Evolutionary conservation across 163 green algal species (phyloP), one percentile per base, ranked within the genome.

Genomic region (Scenedesmus sp.): DNA sequence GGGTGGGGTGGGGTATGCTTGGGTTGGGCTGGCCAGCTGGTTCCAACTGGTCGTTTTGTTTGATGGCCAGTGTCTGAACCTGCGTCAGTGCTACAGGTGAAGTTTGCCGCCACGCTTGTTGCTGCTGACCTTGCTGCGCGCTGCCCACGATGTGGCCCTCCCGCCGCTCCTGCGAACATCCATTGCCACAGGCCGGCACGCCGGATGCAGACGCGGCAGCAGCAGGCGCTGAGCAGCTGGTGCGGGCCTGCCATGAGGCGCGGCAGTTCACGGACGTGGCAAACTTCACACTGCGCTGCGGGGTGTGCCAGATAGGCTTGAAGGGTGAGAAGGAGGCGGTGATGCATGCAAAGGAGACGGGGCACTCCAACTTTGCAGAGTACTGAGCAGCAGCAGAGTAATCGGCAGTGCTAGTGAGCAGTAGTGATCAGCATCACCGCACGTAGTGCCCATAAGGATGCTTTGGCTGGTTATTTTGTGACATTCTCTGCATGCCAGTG

Each of bases 261-360:
- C 93, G 95, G 15, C 93, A 96, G 88, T 99, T 99, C 94, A 99
- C 90, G 0, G 96, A 99, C 94, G 98, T 94, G 8, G 94, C 96
- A 23, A 98, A 97, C 92, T 99, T 99, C 94, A 98, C 97, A 10
- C 95, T 99, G 85, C 95, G 98, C 55, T 99, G 98, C 94, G 95
- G 94, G 0, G 94, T 98, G 5, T 99, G 98, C 93, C 94, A 98
- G 76, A 60, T 95, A 0, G 94, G 93, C 0, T 55, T 96, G 62
- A 96, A 96, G 85, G 98, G 98, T 0, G 96, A 99, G 94, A 98
- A 97, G 77, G 97, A 99, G 94, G 98, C 98, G 7, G 90, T 97
- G 86, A 95, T 96, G 92, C 98, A 99, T 93, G 97, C 97, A 15
- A 97, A 98, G 79, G 79, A 77, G 2, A 99, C 97, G 34, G 97